Base-by-base conservation (phyloP, 257 asterid genomes). In the Leonotis leonurus region DNA sequence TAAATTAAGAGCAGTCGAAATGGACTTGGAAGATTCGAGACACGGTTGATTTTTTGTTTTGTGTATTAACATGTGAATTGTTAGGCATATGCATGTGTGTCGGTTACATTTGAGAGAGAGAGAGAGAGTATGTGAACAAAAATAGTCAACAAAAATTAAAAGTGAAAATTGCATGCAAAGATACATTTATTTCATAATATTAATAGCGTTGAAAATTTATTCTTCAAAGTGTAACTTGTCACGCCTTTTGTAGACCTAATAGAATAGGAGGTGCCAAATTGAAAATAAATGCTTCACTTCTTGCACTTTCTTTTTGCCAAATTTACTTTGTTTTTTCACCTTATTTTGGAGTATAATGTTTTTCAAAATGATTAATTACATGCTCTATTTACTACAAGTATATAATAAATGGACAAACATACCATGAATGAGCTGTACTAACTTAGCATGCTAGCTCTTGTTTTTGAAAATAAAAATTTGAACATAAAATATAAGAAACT, bases 141-240 rank as follows among this genome's bases (percentile, higher is more conserved):
- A 4, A 20, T 5, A 58, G 76, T 71, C 76, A 71, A 65, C 68
- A 48, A 56, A 44, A 26, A 45, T 20, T 44, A 41, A 61, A n/a
- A 62, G 39, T 18, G 3, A 33, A 52, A 11, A 3, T 60, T 59
- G 46, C 40, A 62, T 44, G 27, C 36, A 24, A 33, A 63, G 14
- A 45, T 52, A 5, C 14, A n/a, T 44, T 43, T 18, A 32, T 43
- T 10, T 52, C 54, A 27, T 10, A 25, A 8, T 14, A 33, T 58
- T 49, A 65, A 25, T 20, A 27, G 37, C 54, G 20, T 22, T 29
- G 17, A 52, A 37, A 49, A 40, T 11, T 14, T 26, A 3, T 45
- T 5, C 22, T 12, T 12, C 0, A 13, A 1, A 5, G 18, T 33
- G 25, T 45, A 18, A 45, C 36, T 18, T 44, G 44, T 14, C 29